Conservation (phyloP, 768 basidiomycete species). For the Hortiboletus campestris region DNA sequence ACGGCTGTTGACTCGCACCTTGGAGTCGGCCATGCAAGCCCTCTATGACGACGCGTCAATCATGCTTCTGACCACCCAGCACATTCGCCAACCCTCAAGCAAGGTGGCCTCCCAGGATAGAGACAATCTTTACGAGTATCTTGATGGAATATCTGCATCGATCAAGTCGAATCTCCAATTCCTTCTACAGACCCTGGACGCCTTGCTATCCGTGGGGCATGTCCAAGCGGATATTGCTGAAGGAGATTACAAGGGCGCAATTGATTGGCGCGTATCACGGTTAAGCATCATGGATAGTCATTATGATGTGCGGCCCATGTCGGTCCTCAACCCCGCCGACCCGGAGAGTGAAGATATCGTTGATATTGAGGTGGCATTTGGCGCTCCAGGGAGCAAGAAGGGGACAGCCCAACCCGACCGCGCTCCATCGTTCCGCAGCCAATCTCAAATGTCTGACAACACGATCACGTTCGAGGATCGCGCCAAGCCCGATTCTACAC, state of each 20-base stretch:
- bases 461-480: conserved; percentile 33
- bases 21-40: conserved; percentile 70
- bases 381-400: conserved; percentile 36
- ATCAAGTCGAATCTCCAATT: conserved; percentile 56
- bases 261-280: conserved; percentile 75
- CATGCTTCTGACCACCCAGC: conserved; percentile 59
- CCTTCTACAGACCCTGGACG: conserved; percentile 59
- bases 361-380: conserved; percentile 55
- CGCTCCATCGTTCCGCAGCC: conserved; percentile 30
- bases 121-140: conserved; percentile 36
- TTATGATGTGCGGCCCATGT: conserved; percentile 43
- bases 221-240: conserved; percentile 70
- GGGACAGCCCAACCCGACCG: conserved; percentile 23
- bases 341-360: conserved; percentile 53
- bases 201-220: conserved; percentile 59
- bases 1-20: conserved; percentile 59
- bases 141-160: conserved; percentile 50
- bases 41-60: conserved; percentile 69
- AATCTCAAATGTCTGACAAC: conserved; percentile 35
- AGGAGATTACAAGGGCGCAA: conserved; percentile 71
- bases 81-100: conserved; percentile 17
- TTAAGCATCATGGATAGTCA: conserved; percentile 58
- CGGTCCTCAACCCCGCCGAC: conserved; percentile 37
- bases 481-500: conserved; percentile 16
- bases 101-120: conserved; percentile 9